Base-by-base conservation (phyloP, 1,139 yeast species). In the Zygoascus hellenicus region DNA sequence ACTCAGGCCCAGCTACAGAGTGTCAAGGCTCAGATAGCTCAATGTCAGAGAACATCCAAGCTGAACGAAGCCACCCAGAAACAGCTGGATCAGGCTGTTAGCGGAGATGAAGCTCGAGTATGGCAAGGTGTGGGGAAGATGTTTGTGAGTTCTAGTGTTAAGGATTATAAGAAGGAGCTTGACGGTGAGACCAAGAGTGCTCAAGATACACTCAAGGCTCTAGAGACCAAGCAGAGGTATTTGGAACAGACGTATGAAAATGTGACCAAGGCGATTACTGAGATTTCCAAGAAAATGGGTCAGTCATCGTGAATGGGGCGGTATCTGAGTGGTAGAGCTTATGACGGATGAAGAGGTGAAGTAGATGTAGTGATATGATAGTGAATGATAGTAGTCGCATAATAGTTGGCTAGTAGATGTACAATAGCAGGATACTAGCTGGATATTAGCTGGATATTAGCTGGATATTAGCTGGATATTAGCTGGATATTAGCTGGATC, bases 61-160 rank as follows among this genome's bases (percentile, higher is more conserved):
- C 65, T 84, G 42, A 75, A 82, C 31, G 74, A 76, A 17, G 70
- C 78, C 40, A 81, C 94, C 9, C 68, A 73, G 31, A 58, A 71
- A 38, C 82, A 82, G 54, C 69, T 87, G 50, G 70, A 69, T 38
- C 72, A 78, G 46, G 65, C 65, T 2, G 76, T 52, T 14, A 58
- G 61, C 4, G 63, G 65, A 16, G 61, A 60, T 10, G 60, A 58
- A 4, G 64, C 78, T 16, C 62, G 64, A 2, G 90, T 89, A 4
- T 89, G 95, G 94, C 80, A 86, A 61, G 88, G 95, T 2, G 77
- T 87, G 29, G 96, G 96, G 17, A 84, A 84, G 66, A 78, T 88
- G 52, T 67, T 67, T 49, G 45, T 65, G 48, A 49, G 56, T 16
- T 66, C 67, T 30, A 69, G 74, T 19, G 71, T 71, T 2, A 58